Evolutionary conservation across 768 basidiomycete genomes (phyloP), one percentile per base, ranked within the genome.

Genomic region (Leccinum sublutescens): DNA sequence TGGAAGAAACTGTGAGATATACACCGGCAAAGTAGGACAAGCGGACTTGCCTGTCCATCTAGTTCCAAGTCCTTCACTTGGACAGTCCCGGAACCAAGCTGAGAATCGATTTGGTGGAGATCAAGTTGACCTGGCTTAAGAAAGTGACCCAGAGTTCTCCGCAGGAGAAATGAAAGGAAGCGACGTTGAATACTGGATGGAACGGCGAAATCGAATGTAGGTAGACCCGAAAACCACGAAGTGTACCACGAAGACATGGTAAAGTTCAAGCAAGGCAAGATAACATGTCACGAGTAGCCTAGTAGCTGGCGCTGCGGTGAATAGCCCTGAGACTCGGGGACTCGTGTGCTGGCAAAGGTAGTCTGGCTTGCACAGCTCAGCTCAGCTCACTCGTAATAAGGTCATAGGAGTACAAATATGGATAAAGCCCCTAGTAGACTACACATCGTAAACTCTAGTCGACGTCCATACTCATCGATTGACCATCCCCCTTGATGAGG

Each of bases 111-210:
- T 75, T 93, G 87, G 56, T 87, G 82, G 54, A 84, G 79, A 75
- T 97, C 91, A 58, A 97, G 83, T 67, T 95, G 94, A 15, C 93
- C 95, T 10, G 91, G 91, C 71, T 88, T 90, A 55, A 98, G 81
- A 60, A 97, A 81, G 69, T 89, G 89, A 11, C 95, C 95, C 0
- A 98, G 77, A 8, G 85, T 81, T 67, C 86, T 87, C 79, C 86
- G 89, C 62, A 98, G 81, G 54, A 93, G 76, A 71, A 94, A 98
- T 1, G 94, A 94, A 36, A 98, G 79, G 76, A 98, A 95, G 58
- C 92, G 85, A 55, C 87, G 81, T 77, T 97, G 94, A 50, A 98
- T 88, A 56, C 78, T 77, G 9, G 89, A 80, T 15, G 90, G 87
- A 23, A 92, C 75, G 55, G 80, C 70, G 66, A 89, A 80, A 69